phyloP scores from a whole-genome alignment of 169 alveolate species.

The Eimeria sp. region DNA sequence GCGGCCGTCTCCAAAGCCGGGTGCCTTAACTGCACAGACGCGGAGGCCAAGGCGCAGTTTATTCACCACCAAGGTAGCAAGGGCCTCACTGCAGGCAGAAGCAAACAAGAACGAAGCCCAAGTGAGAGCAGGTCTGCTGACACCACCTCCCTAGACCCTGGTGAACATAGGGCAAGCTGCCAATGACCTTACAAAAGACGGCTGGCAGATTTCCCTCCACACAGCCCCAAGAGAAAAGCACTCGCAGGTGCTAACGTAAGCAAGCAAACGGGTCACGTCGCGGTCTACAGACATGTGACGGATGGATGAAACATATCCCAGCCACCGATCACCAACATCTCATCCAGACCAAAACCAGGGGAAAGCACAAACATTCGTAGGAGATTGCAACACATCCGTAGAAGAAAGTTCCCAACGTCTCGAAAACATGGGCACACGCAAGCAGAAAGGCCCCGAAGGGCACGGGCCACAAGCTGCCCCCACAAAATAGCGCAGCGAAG shows the following conservation, averaged over 20 bases:
- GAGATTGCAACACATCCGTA: background rate
- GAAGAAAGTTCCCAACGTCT: background rate
- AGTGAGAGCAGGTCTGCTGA: background rate
- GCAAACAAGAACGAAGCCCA: background rate
- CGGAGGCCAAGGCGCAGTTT: conserved; percentile 98
- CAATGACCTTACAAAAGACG: background rate
- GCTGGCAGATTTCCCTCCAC: background rate
- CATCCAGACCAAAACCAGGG: background rate
- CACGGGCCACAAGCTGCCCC: background rate
- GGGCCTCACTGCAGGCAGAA: conserved; percentile 95
- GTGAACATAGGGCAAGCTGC: background rate
- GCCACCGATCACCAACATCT: background rate
- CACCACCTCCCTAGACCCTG: background rate
- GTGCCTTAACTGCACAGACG: conserved; percentile 95
- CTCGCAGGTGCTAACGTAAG: background rate
- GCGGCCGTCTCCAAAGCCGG: conserved; percentile 98
- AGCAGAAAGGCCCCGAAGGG: background rate
- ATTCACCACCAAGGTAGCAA: conserved; percentile 99
- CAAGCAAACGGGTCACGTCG: background rate
- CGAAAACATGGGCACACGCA: background rate
- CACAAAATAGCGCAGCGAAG: background rate
- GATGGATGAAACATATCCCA: background rate
- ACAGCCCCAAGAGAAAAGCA: background rate
- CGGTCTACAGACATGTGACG: background rate
- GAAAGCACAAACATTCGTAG: background rate